Conservation (phyloP, 2,329 filamentous ascomycete genomes). For the Fusarium begoniae region DNA sequence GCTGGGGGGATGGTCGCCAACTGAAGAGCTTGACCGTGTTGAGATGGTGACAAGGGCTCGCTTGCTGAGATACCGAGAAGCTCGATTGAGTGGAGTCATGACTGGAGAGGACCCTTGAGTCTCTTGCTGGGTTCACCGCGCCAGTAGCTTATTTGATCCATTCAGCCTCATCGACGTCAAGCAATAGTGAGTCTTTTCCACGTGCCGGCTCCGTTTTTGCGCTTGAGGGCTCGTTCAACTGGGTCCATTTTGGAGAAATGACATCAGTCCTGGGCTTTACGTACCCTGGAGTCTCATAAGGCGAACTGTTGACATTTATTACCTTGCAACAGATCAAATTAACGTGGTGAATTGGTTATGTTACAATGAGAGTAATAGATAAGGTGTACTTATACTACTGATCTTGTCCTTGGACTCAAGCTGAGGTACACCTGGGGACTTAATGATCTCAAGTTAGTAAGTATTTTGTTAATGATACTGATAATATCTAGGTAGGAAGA, state of each 20-base stretch:
- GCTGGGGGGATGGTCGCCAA: neutral
- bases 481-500: too few species aligned
- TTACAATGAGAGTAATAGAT: fast-evolving
- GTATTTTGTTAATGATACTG: too few species aligned
- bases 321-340: too few species aligned
- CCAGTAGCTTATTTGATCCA: too few species aligned
- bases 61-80: neutral
- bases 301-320: too few species aligned
- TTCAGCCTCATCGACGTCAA: neutral
- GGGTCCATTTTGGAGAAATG: neutral
- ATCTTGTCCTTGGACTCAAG: too few species aligned
- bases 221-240: neutral
- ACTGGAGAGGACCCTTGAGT: neutral
- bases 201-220: neutral
- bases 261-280: neutral
- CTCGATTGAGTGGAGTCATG: neutral
- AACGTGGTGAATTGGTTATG: neutral
- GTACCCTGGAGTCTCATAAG: neutral
- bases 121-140: neutral
- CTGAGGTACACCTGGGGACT: too few species aligned
- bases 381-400: fast-evolving
- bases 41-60: neutral
- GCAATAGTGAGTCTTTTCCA: neutral
- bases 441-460: too few species aligned
- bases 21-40: neutral